Conservation (phyloP, 164 flowering plant species). For the Cinnamomum chago region DNA sequence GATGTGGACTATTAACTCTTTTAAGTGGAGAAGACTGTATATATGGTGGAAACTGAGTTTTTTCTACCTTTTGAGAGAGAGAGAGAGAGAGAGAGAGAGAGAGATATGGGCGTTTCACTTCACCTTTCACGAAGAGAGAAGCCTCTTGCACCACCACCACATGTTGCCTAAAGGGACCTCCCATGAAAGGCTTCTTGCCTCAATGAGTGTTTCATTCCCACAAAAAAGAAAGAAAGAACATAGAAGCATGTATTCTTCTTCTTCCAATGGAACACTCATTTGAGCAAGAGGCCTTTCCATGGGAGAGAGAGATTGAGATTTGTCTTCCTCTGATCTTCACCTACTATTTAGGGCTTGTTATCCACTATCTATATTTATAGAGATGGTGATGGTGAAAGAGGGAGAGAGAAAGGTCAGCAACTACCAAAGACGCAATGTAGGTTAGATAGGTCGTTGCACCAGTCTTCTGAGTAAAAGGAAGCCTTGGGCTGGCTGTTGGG, state of each 20-base stretch:
- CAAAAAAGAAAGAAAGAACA: not conserved
- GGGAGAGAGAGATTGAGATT: not conserved
- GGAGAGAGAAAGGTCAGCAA: not conserved
- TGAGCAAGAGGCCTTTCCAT: slow-evolving; percentile 19
- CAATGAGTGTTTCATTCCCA: slow-evolving; percentile 11
- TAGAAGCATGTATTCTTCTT: not conserved
- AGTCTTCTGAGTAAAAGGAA: not conserved
- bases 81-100: not conserved
- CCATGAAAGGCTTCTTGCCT: slow-evolving; percentile 9
- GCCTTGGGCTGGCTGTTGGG: slow-evolving; percentile 4
- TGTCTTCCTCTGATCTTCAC: not conserved
- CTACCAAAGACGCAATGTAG: not conserved
- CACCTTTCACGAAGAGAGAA: not conserved
- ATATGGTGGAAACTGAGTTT: no score
- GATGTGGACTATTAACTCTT: no score
- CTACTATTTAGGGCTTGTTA: not conserved
- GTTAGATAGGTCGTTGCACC: slow-evolving; percentile 8
- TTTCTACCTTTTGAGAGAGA: not conserved
- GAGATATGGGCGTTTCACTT: not conserved
- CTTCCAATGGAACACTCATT: slow-evolving; percentile 14
- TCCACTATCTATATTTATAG: no score
- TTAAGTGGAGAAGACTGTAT: no score
- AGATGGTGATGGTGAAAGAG: not conserved
- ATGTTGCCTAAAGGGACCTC: not conserved
- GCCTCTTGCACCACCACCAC: not conserved